Percentiles rank a stretch among this genome's conserved stretches.
Evolutionary conservation across 306 rosid species (phyloP).

Genomic region (Inga leiocalycina): DNA sequence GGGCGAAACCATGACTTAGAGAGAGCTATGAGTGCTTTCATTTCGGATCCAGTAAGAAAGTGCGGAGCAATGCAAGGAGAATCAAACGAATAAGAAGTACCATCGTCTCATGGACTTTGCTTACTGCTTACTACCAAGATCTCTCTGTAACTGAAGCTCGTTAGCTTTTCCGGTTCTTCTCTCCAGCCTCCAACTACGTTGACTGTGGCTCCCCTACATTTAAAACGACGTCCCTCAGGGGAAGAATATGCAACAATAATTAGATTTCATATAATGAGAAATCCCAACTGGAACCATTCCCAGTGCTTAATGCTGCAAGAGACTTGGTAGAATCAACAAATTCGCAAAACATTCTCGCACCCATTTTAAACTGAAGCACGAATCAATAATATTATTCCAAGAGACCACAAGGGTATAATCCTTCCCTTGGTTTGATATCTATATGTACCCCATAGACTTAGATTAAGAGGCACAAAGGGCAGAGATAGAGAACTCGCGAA

Average conservation of each 20-base stretch:
- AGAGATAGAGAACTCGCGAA: neutral
- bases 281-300: neutral
- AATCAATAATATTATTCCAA: neutral
- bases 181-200: neutral
- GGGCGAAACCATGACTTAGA: neutral
- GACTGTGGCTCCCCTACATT: too few species aligned
- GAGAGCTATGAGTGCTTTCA: neutral
- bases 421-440: neutral
- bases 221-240: neutral
- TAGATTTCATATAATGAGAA: too few species aligned
- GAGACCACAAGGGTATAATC: constrained; percentile 7
- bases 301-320: neutral
- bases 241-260: too few species aligned
- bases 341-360: neutral
- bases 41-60: neutral
- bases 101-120: neutral
- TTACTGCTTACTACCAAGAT: neutral
- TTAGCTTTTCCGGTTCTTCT: neutral
- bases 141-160: neutral
- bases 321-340: neutral
- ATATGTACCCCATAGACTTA: too few species aligned
- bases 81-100: neutral
- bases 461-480: too few species aligned
- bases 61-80: neutral
- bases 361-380: constrained; percentile 18